Percentiles rank a stretch among this genome's conserved stretches.
These are phyloP conservation scores for Parmelia sp. DNA, from an alignment of 495 filamentous ascomycete species.

Conservation along the genomic window DNA sequence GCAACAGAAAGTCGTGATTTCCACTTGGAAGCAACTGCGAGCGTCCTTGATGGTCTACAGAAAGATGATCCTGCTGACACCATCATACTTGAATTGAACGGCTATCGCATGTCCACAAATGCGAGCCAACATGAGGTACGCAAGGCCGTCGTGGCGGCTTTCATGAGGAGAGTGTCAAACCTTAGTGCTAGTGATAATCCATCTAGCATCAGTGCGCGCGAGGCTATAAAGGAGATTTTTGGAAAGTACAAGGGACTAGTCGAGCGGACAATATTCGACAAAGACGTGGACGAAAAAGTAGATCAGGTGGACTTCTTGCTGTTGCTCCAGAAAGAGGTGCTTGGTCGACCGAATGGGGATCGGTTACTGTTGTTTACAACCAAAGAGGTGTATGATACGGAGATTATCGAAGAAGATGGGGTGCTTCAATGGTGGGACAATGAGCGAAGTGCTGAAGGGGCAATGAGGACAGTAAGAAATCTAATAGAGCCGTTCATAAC, in stretches of 20 bases:
- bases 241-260: slow-evolving; percentile 50
- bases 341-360: slow-evolving; percentile 52
- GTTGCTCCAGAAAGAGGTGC: slow-evolving; percentile 71
- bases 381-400: slow-evolving; percentile 75
- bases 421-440: slow-evolving; percentile 86
- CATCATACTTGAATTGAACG: slow-evolving; percentile 83
- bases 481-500: slow-evolving; percentile 76
- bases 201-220: slow-evolving; percentile 45
- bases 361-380: slow-evolving; percentile 65
- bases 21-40: slow-evolving; percentile 79
- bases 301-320: slow-evolving; percentile 84
- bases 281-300: slow-evolving; percentile 48
- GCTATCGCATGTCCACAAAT: slow-evolving; percentile 79
- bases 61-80: slow-evolving; percentile 71
- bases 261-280: slow-evolving; percentile 53
- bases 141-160: slow-evolving; percentile 74
- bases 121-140: slow-evolving; percentile 84
- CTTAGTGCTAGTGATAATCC: slow-evolving; percentile 53
- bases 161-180: slow-evolving; percentile 72
- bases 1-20: slow-evolving; percentile 60
- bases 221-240: slow-evolving; percentile 60
- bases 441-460: slow-evolving; percentile 52
- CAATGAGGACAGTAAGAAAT: slow-evolving; percentile 62
- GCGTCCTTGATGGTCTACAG: slow-evolving; percentile 74
- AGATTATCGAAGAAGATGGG: slow-evolving; percentile 84